Evolutionary conservation across 139 green algal genomes (phyloP), one percentile per base, ranked within the genome.

Genomic region (Chlorella ohadii): DNA sequence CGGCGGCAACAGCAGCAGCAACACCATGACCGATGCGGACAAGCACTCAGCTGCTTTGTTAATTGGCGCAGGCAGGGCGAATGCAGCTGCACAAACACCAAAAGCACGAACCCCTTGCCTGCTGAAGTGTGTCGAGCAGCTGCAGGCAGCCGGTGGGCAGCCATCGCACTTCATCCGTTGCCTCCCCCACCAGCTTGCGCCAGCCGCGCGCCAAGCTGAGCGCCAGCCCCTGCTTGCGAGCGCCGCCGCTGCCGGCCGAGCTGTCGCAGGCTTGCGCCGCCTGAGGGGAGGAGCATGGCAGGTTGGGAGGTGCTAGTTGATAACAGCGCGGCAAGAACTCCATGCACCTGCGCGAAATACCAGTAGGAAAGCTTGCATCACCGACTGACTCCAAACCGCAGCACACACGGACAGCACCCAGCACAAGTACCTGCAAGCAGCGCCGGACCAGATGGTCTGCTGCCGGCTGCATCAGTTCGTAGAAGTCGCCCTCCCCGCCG

Each of bases 41-140:
- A n/a, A n/a, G n/a, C n/a, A n/a, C n/a, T n/a, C n/a, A n/a, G n/a
- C n/a, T n/a, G n/a, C n/a, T n/a, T n/a, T n/a, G n/a, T n/a, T n/a
- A n/a, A n/a, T n/a, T n/a, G n/a, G n/a, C n/a, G n/a, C n/a, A n/a
- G n/a, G n/a, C n/a, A n/a, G n/a, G n/a, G n/a, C n/a, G n/a, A n/a
- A n/a, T n/a, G n/a, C n/a, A n/a, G n/a, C n/a, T n/a, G n/a, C n/a
- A n/a, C n/a, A n/a, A n/a, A n/a, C n/a, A n/a, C n/a, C n/a, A n/a
- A 23, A 38, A 27, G 6, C 20, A 33, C 3, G 6, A 17, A 3
- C 56, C 22, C 3, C 77, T 39, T 55, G 72, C 84, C 6, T 51
- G 63, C 78, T 96, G 89, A 38, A 98, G 83, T 28, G 89, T 75
- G 31, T 97, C 90, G 70, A 98, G 72, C 47, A 98, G 91, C 36